Evolutionary conservation across 768 basidiomycete species (phyloP), one percentile per base, ranked within the genome.

Genomic region (Lentinula aciculospora): DNA sequence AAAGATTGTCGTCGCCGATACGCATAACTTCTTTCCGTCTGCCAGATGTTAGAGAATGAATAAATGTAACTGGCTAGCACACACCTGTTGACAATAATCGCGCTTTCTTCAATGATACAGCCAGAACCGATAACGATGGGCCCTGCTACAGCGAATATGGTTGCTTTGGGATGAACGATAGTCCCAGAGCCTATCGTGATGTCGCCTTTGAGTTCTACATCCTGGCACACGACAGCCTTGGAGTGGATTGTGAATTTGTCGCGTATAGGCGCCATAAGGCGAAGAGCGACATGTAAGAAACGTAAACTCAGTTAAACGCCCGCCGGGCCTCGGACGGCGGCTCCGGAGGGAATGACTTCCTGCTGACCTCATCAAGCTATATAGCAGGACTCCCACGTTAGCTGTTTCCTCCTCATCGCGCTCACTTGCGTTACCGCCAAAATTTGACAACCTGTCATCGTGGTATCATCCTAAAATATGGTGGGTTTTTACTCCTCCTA

Each of bases 151-250:
- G 95, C 94, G 64, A 95, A 89, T 59, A 98, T 91, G 23, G 92
- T 92, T 1, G 92, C 93, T 68, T 95, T 93, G 0, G 96, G 95
- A 62, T 98, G 95, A 21, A 98, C 84, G 56, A 98, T 85, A 0
- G 88, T 88, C 85, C 92, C 89, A 67, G 90, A 79, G 27, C 94
- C 94, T 58, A 99, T 89, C 19, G 94, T 95, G 55, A 96, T 90
- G 65, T 94, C 89, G 51, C 97, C 96, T 68, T 92, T 92, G 64
- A 98, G 79, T 61, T 98, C 94, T 29, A 92, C 91, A 74, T 97
- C 94, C 67, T 93, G 89, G 68, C 92, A 93, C 28, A 98, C 89
- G 48, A 96, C 81, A 5, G 93, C 89, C 67, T 86, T 92, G 2
- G 94, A 90, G 63, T 96, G 92, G 45, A 97, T 92, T 5, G 87